Percentiles rank a stretch among this genome's conserved stretches.
Evolutionary conservation across 73 alveolate species (phyloP).

Genomic region (Halteria grandinella): DNA sequence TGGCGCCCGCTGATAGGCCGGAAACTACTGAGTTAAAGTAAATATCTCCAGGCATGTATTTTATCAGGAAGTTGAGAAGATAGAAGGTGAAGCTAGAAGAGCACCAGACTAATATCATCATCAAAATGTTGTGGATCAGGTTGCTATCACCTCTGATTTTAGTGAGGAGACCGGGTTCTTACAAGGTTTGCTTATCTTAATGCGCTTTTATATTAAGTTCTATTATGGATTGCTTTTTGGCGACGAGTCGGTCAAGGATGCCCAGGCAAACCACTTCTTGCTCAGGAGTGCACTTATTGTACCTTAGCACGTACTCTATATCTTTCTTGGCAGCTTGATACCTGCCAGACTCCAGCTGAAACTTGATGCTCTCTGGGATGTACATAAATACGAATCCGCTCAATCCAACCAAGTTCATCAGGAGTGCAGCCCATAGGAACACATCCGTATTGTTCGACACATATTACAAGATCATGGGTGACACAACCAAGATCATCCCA

Average conservation of each 20-base stretch:
- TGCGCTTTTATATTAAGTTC: neutral
- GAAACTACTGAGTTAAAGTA: conserved; percentile 31
- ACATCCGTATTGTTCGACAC: conserved; percentile 21
- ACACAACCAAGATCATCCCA: conserved; percentile 27
- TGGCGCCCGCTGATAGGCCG: conserved; percentile 24
- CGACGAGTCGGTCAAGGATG: neutral
- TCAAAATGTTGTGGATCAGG: conserved; percentile 2
- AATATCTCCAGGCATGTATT: conserved; percentile 54
- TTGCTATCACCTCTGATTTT: conserved; percentile 6
- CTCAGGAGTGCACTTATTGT: conserved; percentile 17
- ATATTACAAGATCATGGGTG: conserved; percentile 10
- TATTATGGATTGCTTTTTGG: conserved; percentile 1
- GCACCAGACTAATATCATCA: conserved; percentile 46
- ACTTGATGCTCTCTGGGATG: conserved; percentile 25
- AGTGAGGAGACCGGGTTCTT: neutral
- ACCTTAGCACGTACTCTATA: conserved; percentile 47
- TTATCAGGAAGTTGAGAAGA: conserved; percentile 17
- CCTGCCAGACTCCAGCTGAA: conserved; percentile 28
- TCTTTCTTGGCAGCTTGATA: conserved; percentile 30
- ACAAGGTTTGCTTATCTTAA: neutral
- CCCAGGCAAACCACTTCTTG: neutral
- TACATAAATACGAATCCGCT: neutral
- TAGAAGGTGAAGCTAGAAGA: conserved; percentile 32
- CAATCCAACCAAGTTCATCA: conserved; percentile 1
- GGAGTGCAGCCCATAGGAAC: neutral